A percentile compares a stretch with the other conserved stretches of the same genome.
Evolutionary conservation across 1,284 basidiomycete species (phyloP).

Genomic region (Mycosarcoma maydis): DNA sequence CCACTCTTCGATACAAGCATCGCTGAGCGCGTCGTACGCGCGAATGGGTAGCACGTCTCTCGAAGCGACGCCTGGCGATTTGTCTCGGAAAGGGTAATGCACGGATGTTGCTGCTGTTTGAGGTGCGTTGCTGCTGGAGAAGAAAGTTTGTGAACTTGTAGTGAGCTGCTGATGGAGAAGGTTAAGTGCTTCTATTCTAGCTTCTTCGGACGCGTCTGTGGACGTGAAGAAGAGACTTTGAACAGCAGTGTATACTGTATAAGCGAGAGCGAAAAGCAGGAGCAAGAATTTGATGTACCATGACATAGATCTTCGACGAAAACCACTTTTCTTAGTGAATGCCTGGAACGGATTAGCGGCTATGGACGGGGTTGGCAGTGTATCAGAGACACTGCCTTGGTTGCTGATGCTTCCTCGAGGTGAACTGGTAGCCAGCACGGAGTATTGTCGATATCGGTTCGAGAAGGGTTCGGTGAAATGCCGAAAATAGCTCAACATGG

Average conservation of each 20-base stretch:
- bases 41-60: constrained; percentile 17
- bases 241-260: constrained; percentile 1
- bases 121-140: background rate
- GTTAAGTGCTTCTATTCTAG: constrained; percentile 2
- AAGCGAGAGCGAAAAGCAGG: constrained; percentile 11
- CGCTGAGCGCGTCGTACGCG: constrained; percentile 36
- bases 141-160: background rate
- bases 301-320: constrained; percentile 7
- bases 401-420: constrained; percentile 25
- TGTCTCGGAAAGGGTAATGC: constrained; percentile 23
- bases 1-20: constrained; percentile 37
- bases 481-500: constrained; percentile 27
- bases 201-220: constrained; percentile 10
- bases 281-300: constrained; percentile 9
- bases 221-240: constrained; percentile 8
- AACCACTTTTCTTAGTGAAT: constrained; percentile 1
- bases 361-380: background rate
- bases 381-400: constrained; percentile 6
- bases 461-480: constrained; percentile 24
- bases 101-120: background rate
- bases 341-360: background rate
- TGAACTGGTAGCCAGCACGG: constrained; percentile 20
- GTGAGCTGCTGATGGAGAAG: constrained; percentile 19
- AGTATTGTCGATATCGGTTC: constrained; percentile 21
- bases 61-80: constrained; percentile 16